Evolutionary conservation across 495 filamentous ascomycete genomes (phyloP), one percentile per base, ranked within the genome.

Genomic region (Aspergillus nanangensis): DNA sequence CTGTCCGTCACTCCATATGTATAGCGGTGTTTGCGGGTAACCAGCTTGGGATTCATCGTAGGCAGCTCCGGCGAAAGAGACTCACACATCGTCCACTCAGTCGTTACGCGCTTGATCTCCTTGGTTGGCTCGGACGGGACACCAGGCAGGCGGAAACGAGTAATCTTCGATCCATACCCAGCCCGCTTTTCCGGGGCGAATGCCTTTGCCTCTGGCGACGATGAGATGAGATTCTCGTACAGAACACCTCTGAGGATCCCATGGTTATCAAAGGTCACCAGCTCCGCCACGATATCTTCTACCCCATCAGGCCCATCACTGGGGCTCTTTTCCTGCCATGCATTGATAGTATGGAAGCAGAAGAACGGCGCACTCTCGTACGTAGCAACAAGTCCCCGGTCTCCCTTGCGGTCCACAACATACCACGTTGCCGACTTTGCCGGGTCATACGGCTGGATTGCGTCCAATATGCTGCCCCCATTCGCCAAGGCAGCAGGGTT

Each of bases 311-410:
- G 41, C 17, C 73, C 64, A 4, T 55, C 57, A 3, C 57, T 21
- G 0, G 67, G 66, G 0, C 60, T 48, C n/a, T n/a, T n/a, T 44
- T 86, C 79, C 49, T 88, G 81, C 63, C 80, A 90, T 0, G 86
- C 76, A 52, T 91, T 91, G 54, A 87, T 69, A 4, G 81, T 76
- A 65, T 92, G 86, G 63, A 91, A 91, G 61, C 75, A 79, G 68
- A 88, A 92, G 44, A 83, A 82, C 0, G 82, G 72, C 0, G 70
- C 66, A 19, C 70, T 79, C 22, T 83, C 74, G 55, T 78, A 84
- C 14, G 62, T 72, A 4, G 70, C 79, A 1, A 86, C 70, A 0
- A 87, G 63, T 3, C 83, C 82, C n/a, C 64, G 55, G 7, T 63
- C 67, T 2, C 52, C 44, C 21, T 56, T 63, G 38, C 79, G 74